Conservation (phyloP, 2,329 filamentous ascomycete species). For the Akanthomyces dipterigenus region DNA sequence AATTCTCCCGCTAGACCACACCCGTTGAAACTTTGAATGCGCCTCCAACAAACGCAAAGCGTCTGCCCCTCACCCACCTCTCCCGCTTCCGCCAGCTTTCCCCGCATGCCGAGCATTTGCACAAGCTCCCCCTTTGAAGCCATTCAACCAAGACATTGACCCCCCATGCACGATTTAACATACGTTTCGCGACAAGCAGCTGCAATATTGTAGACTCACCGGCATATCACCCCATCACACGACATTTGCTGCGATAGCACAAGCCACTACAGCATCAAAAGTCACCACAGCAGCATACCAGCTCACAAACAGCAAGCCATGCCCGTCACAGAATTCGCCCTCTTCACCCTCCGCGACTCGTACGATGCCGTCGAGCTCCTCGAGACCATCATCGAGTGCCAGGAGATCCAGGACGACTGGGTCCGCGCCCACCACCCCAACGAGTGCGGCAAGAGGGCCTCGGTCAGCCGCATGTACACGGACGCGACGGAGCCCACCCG, state of each 20-base stretch:
- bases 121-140: neutral
- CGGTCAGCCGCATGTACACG: slow-evolving; percentile 30
- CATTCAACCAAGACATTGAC: neutral
- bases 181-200: neutral
- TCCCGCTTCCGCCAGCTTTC: neutral
- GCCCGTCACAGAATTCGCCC: slow-evolving; percentile 35
- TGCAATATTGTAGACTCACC: no score
- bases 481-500: slow-evolving; percentile 27
- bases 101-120: neutral
- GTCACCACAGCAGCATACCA: no score
- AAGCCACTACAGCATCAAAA: neutral
- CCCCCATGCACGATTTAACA: neutral
- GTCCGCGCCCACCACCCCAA: slow-evolving; percentile 29
- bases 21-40: neutral
- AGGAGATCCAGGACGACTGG: slow-evolving; percentile 34
- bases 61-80: neutral
- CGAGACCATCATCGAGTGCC: slow-evolving; percentile 24
- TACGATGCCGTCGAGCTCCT: slow-evolving; percentile 27
- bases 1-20: neutral
- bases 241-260: neutral
- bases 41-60: neutral
- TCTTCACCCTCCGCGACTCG: slow-evolving; percentile 25
- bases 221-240: no score
- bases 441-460: slow-evolving; percentile 24
- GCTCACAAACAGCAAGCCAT: slow-evolving; percentile 17